Conservation (phyloP, 2,329 filamentous ascomycete species). For the Fusarium dlaminii region DNA sequence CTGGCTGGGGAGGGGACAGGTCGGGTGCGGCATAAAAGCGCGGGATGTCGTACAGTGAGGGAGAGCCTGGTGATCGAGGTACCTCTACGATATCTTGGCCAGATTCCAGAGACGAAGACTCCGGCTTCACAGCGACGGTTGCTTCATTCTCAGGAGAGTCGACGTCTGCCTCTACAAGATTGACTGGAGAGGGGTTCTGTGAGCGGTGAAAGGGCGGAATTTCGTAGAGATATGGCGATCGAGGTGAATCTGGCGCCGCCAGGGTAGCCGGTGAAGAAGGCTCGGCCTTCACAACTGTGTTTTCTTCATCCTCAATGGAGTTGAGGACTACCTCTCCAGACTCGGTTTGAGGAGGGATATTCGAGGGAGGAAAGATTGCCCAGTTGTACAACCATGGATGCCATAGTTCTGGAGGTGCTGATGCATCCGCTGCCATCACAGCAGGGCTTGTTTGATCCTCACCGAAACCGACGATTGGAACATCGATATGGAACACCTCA, state of each 20-base stretch:
- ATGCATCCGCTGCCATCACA: no score
- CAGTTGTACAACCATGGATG: no score
- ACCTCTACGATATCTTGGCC: neutral
- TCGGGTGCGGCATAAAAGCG: neutral
- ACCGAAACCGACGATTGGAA: no score
- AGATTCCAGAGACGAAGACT: neutral
- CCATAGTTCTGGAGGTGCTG: no score
- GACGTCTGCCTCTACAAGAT: fast-evolving
- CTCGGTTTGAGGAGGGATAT: neutral
- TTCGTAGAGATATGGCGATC: neutral
- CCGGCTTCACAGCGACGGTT: fast-evolving
- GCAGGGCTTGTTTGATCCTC: no score
- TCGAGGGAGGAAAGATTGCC: no score
- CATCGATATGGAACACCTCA: neutral
- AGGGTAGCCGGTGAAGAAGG: neutral
- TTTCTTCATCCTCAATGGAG: fast-evolving
- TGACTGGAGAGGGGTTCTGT: neutral
- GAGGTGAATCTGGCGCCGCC: fast-evolving
- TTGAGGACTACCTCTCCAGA: fast-evolving
- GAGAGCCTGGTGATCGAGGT: neutral
- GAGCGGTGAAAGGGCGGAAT: fast-evolving
- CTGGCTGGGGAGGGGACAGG: fast-evolving
- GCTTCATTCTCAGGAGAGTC: neutral
- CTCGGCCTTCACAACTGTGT: neutral
- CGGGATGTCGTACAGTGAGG: neutral